Percentiles rank a stretch among this genome's conserved stretches.
phyloP scores from a whole-genome alignment of 352 stramenopile genomes.

The Pythium rishiriense region DNA sequence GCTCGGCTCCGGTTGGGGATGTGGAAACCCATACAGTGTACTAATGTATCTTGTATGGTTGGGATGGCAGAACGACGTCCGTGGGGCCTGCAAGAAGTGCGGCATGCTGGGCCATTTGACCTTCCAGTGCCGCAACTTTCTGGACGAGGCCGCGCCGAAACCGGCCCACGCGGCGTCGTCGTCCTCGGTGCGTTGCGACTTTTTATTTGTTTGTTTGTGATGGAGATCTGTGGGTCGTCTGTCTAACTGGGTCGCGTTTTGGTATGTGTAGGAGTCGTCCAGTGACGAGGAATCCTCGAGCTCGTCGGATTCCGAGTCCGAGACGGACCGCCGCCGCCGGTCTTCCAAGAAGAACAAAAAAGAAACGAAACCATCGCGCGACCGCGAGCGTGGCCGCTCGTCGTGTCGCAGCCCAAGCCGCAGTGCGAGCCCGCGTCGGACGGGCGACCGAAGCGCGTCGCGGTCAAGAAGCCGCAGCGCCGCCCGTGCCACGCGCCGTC shows the following conservation, averaged over 20 bases:
- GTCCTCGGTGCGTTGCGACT: constrained; percentile 16
- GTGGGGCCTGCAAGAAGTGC: constrained; percentile 89
- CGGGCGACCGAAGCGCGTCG: not conserved
- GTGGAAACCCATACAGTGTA: too few species aligned
- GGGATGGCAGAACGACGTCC: constrained; percentile 55
- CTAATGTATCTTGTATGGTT: not conserved
- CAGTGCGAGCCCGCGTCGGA: constrained; percentile 6
- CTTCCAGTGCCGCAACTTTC: constrained; percentile 89
- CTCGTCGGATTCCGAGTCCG: constrained; percentile 14
- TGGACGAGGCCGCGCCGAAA: constrained; percentile 35
- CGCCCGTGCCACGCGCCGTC: not conserved
- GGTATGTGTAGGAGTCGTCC: constrained; percentile 22
- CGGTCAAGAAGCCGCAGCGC: constrained; percentile 16
- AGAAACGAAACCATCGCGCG: constrained; percentile 2
- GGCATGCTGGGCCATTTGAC: constrained; percentile 91
- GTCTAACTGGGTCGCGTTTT: too few species aligned
- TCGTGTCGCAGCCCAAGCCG: constrained; percentile 16
- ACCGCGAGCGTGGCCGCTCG: not conserved
- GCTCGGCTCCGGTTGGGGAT: too few species aligned
- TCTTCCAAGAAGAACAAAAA: constrained; percentile 17
- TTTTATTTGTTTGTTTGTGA: not conserved
- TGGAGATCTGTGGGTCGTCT: too few species aligned
- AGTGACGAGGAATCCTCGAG: constrained; percentile 24
- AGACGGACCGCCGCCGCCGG: constrained; percentile 5
- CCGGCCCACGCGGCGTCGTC: constrained; percentile 17